phyloP scores from a whole-genome alignment of 2,329 filamentous ascomycete genomes.

The Venturia effusa region DNA sequence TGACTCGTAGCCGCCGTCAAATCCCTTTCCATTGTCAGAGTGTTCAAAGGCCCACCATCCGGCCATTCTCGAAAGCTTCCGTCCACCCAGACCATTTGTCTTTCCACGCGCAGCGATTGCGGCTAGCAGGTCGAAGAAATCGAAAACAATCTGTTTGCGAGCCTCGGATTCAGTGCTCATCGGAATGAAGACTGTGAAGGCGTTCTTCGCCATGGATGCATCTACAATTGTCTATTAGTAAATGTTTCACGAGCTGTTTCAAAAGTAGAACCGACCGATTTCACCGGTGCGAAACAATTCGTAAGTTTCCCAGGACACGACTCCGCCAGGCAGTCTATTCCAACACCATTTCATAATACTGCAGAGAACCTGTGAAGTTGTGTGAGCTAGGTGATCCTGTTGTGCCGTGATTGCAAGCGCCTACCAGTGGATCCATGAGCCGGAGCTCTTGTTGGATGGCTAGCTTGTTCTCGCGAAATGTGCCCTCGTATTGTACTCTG shows the following conservation, averaged over 20 bases:
- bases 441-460: slow-evolving; percentile 71
- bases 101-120: slow-evolving; percentile 90
- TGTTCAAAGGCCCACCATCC: slow-evolving; percentile 99
- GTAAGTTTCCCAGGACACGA: slow-evolving; percentile 95
- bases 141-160: slow-evolving; percentile 79
- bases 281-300: slow-evolving; percentile 93
- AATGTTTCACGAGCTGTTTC: not conserved
- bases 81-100: slow-evolving; percentile 80
- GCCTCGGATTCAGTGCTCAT: slow-evolving; percentile 82
- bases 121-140: slow-evolving; percentile 89
- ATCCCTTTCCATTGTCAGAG: slow-evolving; percentile 74
- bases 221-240: slow-evolving; percentile 43
- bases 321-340: slow-evolving; percentile 79
- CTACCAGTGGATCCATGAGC: slow-evolving; percentile 86
- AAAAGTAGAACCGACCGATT: slow-evolving; percentile 49
- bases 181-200: slow-evolving; percentile 93
- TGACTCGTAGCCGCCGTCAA: slow-evolving; percentile 84
- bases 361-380: slow-evolving; percentile 61
- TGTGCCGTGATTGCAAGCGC: slow-evolving; percentile 19
- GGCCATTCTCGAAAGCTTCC: slow-evolving; percentile 88
- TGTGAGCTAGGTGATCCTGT: slow-evolving; percentile 11
- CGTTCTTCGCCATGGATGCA: slow-evolving; percentile 80
- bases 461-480: slow-evolving; percentile 5
- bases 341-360: slow-evolving; percentile 98
- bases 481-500: slow-evolving; percentile 51